Percentiles rank a stretch among this genome's conserved stretches.
Conservation (phyloP, 208 protist genomes). For the Herpetomonas tarakana region DNA sequence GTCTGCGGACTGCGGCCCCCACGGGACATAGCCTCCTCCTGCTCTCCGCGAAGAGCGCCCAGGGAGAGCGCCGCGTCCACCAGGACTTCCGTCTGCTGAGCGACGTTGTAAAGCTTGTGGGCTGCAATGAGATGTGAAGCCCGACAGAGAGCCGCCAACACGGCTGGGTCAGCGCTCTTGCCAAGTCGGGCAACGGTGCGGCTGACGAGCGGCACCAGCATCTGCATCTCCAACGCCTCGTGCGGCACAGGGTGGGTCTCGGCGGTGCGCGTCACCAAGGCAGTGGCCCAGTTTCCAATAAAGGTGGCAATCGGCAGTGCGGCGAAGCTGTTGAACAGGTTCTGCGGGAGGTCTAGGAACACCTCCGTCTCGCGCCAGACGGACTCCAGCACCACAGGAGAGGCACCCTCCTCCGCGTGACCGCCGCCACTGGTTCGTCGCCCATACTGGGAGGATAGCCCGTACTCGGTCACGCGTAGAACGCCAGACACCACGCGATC, state of each 20-base stretch:
- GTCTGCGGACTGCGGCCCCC: not conserved
- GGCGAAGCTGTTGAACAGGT: not conserved
- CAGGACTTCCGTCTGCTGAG: slow-evolving; percentile 12
- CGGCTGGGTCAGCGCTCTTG: not conserved
- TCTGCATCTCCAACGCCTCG: not conserved
- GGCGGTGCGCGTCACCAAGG: not conserved
- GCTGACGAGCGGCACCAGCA: not conserved
- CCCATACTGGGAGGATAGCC: not conserved
- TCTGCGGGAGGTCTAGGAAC: not conserved
- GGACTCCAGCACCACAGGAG: not conserved
- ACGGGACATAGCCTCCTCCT: slow-evolving; percentile 8
- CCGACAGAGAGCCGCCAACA: not conserved
- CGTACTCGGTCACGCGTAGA: not conserved
- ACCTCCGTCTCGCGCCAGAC: not conserved
- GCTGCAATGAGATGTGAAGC: slow-evolving; percentile 2
- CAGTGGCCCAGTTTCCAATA: not conserved
- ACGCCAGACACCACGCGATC: not conserved
- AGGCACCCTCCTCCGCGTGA: not conserved
- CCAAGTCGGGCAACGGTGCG: not conserved
- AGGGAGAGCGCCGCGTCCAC: slow-evolving; percentile 20
- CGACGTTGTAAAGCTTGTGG: slow-evolving; percentile 11
- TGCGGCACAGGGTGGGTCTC: not conserved
- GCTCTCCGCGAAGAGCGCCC: slow-evolving; percentile 12
- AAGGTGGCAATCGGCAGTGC: not conserved
- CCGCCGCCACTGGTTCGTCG: not conserved